phyloP scores from a whole-genome alignment of 306 rosid species.

The Gynostemma pentaphyllum region DNA sequence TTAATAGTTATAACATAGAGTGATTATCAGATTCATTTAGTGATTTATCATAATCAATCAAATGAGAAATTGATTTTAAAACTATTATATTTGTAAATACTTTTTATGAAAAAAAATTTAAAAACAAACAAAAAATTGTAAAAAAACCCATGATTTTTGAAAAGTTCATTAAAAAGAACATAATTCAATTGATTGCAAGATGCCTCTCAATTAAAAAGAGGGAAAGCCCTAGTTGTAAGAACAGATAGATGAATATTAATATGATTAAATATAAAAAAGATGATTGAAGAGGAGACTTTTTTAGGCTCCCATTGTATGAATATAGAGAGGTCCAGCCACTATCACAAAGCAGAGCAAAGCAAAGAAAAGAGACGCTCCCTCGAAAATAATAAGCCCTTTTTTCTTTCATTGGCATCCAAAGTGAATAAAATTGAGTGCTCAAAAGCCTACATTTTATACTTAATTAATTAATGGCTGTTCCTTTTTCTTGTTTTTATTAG shows the following conservation, averaged over 20 bases:
- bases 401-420: conserved; percentile 53
- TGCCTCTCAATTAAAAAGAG: neutral
- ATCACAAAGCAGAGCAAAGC: neutral
- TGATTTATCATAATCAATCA: too few species aligned
- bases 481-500: neutral
- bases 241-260: neutral
- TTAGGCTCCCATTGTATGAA: conserved; percentile 5
- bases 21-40: too few species aligned
- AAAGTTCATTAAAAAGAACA: too few species aligned
- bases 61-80: too few species aligned
- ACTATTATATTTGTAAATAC: too few species aligned
- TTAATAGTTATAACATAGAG: too few species aligned
- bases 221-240: neutral
- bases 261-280: neutral
- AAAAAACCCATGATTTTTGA: too few species aligned
- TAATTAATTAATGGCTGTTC: too few species aligned
- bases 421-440: conserved; percentile 12
- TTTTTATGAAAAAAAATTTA: too few species aligned
- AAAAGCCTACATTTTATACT: neutral
- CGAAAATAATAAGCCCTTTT: conserved; percentile 22
- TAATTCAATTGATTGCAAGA: too few species aligned
- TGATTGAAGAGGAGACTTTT: conserved; percentile 5
- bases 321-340: conserved; percentile 3
- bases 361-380: conserved; percentile 49
- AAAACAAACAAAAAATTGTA: too few species aligned